Conservation (phyloP, 768 basidiomycete genomes). For the Sarcodon sp. region DNA sequence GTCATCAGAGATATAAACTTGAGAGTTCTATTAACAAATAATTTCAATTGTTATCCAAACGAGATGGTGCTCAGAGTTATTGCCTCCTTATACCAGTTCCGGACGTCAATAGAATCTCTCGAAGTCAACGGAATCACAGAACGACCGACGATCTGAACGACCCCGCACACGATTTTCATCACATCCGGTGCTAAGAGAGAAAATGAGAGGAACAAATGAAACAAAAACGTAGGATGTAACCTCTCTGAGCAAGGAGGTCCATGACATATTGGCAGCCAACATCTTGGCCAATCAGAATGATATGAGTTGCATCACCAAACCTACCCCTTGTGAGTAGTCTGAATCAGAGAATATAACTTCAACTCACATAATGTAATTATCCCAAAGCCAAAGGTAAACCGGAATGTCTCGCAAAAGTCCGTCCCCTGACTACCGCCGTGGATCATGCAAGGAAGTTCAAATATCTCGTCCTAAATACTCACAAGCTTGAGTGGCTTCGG, state of each 20-base stretch:
- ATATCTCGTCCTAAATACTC: background rate
- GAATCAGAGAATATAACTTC: background rate
- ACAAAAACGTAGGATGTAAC: slow-evolving; percentile 24
- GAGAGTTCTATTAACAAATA: background rate
- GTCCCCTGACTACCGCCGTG: slow-evolving; percentile 2
- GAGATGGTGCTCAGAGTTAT: slow-evolving; percentile 5
- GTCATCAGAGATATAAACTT: background rate
- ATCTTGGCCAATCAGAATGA: slow-evolving; percentile 78
- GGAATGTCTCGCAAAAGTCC: slow-evolving; percentile 39
- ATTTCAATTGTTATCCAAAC: background rate
- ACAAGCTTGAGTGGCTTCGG: slow-evolving; percentile 30
- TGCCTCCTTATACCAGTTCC: slow-evolving; percentile 56
- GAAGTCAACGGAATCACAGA: background rate
- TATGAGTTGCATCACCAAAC: slow-evolving; percentile 49
- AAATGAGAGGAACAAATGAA: background rate
- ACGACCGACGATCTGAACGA: background rate
- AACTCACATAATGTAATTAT: slow-evolving; percentile 79
- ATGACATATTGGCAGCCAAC: slow-evolving; percentile 62
- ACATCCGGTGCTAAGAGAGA: slow-evolving; percentile 31
- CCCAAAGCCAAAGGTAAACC: slow-evolving; percentile 88
- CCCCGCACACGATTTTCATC: slow-evolving; percentile 19
- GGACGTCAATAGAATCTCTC: background rate
- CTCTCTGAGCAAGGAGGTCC: slow-evolving; percentile 51
- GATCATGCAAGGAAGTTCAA: background rate
- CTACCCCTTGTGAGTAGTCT: slow-evolving; percentile 20